Base-by-base conservation (phyloP, 306 rosid species). In the Aeschynomene evenia region DNA sequence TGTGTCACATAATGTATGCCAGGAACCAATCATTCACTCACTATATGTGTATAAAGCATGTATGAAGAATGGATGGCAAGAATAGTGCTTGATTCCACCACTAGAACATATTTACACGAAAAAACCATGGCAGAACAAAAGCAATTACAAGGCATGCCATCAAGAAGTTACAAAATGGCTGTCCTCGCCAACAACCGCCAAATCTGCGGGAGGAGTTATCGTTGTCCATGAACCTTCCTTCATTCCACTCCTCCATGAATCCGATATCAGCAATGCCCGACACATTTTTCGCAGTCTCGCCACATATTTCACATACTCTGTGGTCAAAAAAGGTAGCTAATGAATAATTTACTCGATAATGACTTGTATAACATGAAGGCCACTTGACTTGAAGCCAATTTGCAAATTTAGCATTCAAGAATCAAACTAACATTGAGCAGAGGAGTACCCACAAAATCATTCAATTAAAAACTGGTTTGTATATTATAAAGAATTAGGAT, bases 61-160 rank as follows among this genome's bases (percentile, higher is more conserved):
- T 43, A 72, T 67, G 81, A 51, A 76, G 71, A 66, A 55, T 55
- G 63, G 73, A 74, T 34, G 68, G 59, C 50, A 61, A 48, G 77
- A 62, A 69, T 15, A 13, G 28, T 49, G 42, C 52, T 61, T 50
- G 78, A 76, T 58, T 62, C 63, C 54, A 53, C 70, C 50, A 60
- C 85, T 86, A 94, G 89, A 91, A 94, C 86, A 91, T 79, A 79
- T 88, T 82, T 77, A 85, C 92, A 73, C 88, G 97, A 54, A 91
- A 87, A 82, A 91, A 88, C 99, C 99, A 94, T 31, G 99, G 97
- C 18, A 94, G 95, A 26, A 94, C 96, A 73, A 94, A 94, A 53
- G 99, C 95, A 69, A 94, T 84, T 66, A 94, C 96, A 79, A 91
- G 78, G 79, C 99, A 94, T 6, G 96, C 96, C 97, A 94, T 90